phyloP scores from a whole-genome alignment of 768 basidiomycete genomes.

The Phlegmacium glaucopus region DNA sequence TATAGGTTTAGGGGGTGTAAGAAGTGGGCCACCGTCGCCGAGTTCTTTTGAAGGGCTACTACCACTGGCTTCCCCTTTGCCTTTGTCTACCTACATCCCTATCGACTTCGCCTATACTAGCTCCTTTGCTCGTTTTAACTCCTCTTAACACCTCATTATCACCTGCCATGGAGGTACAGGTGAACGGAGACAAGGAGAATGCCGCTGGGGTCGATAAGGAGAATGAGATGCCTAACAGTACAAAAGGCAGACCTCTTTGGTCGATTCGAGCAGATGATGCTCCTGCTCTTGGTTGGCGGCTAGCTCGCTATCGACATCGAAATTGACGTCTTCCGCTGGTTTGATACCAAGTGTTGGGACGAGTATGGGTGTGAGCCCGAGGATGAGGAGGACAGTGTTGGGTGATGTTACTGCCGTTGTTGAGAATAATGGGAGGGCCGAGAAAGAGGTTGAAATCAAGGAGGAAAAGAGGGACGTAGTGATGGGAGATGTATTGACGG shows the following conservation, averaged over 20 bases:
- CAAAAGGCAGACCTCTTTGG: conserved; percentile 24
- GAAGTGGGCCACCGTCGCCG: no score
- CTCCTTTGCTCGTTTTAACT: no score
- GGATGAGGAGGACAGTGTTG: conserved; percentile 1
- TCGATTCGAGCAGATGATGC: conserved; percentile 40
- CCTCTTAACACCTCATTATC: no score
- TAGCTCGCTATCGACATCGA: neutral
- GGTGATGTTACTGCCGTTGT: conserved; percentile 1
- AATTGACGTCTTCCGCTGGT: no score
- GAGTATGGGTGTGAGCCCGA: neutral
- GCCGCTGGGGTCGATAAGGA: conserved; percentile 17
- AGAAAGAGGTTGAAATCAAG: neutral
- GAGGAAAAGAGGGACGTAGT: neutral
- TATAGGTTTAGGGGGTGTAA: no score
- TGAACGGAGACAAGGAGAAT: neutral
- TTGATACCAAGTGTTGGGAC: neutral
- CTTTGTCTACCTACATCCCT: no score
- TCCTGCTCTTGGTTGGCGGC: conserved; percentile 31
- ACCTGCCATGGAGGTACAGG: no score
- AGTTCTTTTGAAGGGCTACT: no score
- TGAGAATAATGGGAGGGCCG: neutral
- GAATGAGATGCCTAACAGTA: conserved; percentile 4
- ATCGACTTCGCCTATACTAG: no score
- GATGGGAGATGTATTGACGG: neutral
- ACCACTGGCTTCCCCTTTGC: no score